Evolutionary conservation across 495 filamentous ascomycete species (phyloP).

Genomic region (Halenospora varia): DNA sequence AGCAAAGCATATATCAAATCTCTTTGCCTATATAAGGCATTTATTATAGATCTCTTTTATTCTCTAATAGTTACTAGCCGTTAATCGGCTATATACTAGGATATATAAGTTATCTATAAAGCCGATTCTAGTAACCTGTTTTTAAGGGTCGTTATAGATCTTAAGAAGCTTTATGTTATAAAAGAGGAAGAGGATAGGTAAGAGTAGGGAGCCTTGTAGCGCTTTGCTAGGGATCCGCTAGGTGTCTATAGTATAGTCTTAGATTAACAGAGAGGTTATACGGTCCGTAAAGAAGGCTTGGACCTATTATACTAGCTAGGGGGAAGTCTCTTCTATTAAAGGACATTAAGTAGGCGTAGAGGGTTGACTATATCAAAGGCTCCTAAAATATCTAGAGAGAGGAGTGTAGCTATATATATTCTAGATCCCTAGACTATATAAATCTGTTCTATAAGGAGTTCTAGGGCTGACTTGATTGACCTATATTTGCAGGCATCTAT

Average conservation of each 20-base stretch:
- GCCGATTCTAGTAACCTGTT: slow-evolving; percentile 12
- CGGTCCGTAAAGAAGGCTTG: slow-evolving; percentile 8
- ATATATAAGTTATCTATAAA: slow-evolving; percentile 28
- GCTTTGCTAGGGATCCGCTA: slow-evolving; percentile 14
- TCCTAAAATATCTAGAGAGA: slow-evolving; percentile 21
- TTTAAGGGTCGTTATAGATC: background rate
- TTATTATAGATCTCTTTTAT: slow-evolving; percentile 10
- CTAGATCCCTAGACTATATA: slow-evolving; percentile 8
- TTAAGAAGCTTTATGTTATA: slow-evolving; percentile 30
- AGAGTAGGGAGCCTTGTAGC: slow-evolving; percentile 31
- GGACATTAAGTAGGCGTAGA: slow-evolving; percentile 17
- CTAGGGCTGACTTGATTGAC: slow-evolving; percentile 20
- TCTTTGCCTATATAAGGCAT: slow-evolving; percentile 16
- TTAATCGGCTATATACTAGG: slow-evolving; percentile 19
- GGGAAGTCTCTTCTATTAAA: slow-evolving; percentile 7
- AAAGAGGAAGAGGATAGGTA: slow-evolving; percentile 31
- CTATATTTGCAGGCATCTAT: slow-evolving; percentile 17
- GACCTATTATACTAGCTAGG: slow-evolving; percentile 6
- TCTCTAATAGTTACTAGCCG: slow-evolving; percentile 20
- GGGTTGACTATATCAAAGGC: slow-evolving; percentile 23
- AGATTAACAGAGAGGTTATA: slow-evolving; percentile 9
- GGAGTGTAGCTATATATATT: background rate
- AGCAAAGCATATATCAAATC: slow-evolving; percentile 20
- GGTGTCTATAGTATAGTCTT: background rate
- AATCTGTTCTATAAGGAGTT: slow-evolving; percentile 22